Base-by-base conservation (phyloP, 345 rosid species). In the Schrenkiella parvula region DNA sequence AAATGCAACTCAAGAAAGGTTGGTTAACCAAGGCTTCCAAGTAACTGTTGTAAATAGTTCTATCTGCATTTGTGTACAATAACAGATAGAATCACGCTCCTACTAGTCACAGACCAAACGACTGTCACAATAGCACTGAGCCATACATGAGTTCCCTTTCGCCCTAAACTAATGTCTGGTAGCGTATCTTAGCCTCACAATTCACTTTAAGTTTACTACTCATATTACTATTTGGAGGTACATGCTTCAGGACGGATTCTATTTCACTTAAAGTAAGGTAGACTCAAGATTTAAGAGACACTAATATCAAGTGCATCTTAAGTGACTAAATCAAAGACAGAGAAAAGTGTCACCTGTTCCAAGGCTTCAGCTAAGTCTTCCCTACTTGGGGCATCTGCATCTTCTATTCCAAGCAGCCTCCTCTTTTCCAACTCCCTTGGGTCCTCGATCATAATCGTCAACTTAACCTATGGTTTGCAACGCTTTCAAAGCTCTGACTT, bases 391-490 rank as follows among this genome's bases (percentile, higher is more conserved):
- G 86, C 75, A 73, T 91, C 89, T 41, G 67, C 79, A 52, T 85
- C 93, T 54, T 89, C 96, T 22, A 93, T 89, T 55, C 99, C 99
- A 51, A 91, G 86, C 63, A 95, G 82, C 62, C 89, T 88, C 76
- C 87, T 85, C 55, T 96, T 82, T 78, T 95, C 99, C 31, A 87
- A 74, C 71, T 95, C 96, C 73, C 99, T 84, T 23, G 93, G 95
- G 56, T 95, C 99, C 83, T 91, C 99, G 32, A 91, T 95, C 93
- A 84, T 80, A 4, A 91, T 37, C 1, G 97, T 89, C 78, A 95
- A 42, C 74, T 88, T 89, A 57, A 91, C 90, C 98, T 93, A 72
- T 56, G 63, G 10, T 68, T 62, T 46, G n/a, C 17, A 75, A 25
- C 50, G 34, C 0, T 34, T 13, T 60, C 11, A 38, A 74, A 22